Evolutionary conservation across 2,329 filamentous ascomycete genomes (phyloP).

Genomic region (Apiospora kogelbergensis): DNA sequence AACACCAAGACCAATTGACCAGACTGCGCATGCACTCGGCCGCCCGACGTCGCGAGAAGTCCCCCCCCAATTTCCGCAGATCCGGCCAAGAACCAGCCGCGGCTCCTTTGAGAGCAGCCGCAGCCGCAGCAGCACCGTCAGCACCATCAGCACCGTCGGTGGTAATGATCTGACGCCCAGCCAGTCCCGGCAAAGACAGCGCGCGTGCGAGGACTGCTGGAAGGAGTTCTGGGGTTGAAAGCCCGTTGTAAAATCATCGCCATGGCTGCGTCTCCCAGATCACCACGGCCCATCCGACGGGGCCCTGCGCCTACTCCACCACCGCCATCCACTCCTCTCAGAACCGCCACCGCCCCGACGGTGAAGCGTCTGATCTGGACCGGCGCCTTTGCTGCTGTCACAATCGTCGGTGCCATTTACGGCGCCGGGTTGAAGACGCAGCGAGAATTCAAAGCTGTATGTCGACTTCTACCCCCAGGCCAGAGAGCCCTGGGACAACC

Average conservation of each 20-base stretch:
- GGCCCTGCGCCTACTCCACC: conserved; percentile 12
- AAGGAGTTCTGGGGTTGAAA: conserved; percentile 22
- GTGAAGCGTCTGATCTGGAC: conserved; percentile 33
- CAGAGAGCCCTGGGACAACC: background rate
- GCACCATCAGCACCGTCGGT: background rate
- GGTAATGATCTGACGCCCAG: conserved; percentile 14
- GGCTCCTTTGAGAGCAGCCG: conserved; percentile 8
- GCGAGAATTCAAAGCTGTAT: conserved; percentile 45
- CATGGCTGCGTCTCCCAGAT: conserved; percentile 10
- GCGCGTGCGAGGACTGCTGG: conserved; percentile 21
- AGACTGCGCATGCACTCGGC: background rate
- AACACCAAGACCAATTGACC: background rate
- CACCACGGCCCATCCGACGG: conserved; percentile 13
- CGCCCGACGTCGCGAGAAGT: background rate
- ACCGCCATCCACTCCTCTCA: background rate
- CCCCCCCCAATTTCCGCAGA: background rate
- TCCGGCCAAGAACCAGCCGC: background rate
- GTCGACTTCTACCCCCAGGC: background rate
- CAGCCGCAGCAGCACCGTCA: background rate
- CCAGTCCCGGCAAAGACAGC: conserved; percentile 11
- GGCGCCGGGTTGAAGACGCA: conserved; percentile 51
- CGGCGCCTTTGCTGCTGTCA: conserved; percentile 45
- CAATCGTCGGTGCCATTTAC: conserved; percentile 47
- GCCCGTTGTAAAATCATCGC: background rate
- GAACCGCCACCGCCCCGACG: conserved; percentile 13